Evolutionary conservation across 305 asterid species (phyloP), one percentile per base, ranked within the genome.

Genomic region (Stenogyne calaminthoides): DNA sequence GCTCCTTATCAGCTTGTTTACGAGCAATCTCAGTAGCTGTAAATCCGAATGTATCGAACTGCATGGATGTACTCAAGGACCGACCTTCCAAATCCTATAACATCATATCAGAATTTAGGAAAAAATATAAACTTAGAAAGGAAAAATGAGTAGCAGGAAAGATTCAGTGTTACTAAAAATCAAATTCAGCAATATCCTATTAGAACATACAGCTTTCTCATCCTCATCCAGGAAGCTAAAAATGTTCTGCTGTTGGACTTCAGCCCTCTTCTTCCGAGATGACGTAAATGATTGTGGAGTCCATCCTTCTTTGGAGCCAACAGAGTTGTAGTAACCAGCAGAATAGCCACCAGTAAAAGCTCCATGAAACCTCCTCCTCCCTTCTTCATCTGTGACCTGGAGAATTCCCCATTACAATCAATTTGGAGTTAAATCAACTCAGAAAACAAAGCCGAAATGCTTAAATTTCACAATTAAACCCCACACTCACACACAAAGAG

Each of bases 281-380:
- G 99, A 91, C 2, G 98, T 86, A 79, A 94, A 91, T 65, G 97
- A 27, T 62, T 89, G 89, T 32, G 98, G 97, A 74, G 93, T 70
- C 97, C 99, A 94, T 78, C 99, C 98, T 86, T 89, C 95, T 89
- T 89, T 89, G 75, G 97, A 91, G 74, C 98, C 97, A 78, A 85
- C 98, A n/a, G 89, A 71, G 73, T 91, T 93, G 82, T 86, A 93
- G 76, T 86, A 93, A 66, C 98, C 98, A 60, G 98, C 97, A 51
- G 96, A 87, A 81, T 42, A 93, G 49, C 96, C 98, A 74, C 98
- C 98, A 66, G 95, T 87, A 82, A 93, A 93, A 46, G 98, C 97
- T 72, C 98, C 97, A 63, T 91, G 98, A 87, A 93, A 93, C 83
- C 98, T 89, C 81, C 98, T 88, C 83, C 96, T 78, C 63, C 98